These are phyloP conservation scores for Tolypocladium paradoxum DNA, from an alignment of 2,329 filamentous ascomycete species.

Conservation along the genomic window DNA sequence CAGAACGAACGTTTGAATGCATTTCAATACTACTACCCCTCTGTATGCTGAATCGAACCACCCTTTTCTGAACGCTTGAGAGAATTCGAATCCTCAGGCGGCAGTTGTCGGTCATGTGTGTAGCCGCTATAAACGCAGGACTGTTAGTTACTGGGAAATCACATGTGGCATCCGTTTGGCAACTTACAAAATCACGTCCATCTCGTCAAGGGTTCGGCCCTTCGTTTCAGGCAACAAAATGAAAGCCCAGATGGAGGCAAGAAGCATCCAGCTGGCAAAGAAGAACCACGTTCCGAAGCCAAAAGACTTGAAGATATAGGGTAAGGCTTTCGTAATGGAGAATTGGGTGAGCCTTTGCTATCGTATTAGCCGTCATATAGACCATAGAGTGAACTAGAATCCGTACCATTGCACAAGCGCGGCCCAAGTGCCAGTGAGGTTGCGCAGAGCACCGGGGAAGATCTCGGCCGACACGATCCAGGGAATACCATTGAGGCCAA, in stretches of 20 bases:
- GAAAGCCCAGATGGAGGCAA: constrained; percentile 35
- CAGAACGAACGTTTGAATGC: no score
- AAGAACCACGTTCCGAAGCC: constrained; percentile 46
- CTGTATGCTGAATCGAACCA: no score
- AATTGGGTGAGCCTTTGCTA: constrained; percentile 25
- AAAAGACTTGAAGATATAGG: constrained; percentile 32
- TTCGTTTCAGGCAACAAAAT: constrained; percentile 46
- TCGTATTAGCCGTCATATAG: not conserved
- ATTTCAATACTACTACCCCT: no score
- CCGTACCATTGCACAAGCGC: constrained; percentile 27
- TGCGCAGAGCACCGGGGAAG: constrained; percentile 31
- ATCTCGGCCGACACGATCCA: constrained; percentile 35
- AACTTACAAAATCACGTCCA: constrained; percentile 29
- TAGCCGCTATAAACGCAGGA: no score
- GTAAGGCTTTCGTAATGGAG: constrained; percentile 30
- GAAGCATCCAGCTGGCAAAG: constrained; percentile 41
- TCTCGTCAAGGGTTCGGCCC: constrained; percentile 40
- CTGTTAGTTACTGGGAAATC: no score
- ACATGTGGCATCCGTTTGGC: no score
- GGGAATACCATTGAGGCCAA: constrained; percentile 33
- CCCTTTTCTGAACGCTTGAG: no score
- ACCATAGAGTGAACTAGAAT: not conserved
- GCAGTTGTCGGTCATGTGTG: no score
- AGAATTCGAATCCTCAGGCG: no score
- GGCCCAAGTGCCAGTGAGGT: constrained; percentile 28